These are phyloP conservation scores for Phtheirospermum japonicum DNA, from an alignment of 257 asterid genomes.

Conservation along the genomic window DNA sequence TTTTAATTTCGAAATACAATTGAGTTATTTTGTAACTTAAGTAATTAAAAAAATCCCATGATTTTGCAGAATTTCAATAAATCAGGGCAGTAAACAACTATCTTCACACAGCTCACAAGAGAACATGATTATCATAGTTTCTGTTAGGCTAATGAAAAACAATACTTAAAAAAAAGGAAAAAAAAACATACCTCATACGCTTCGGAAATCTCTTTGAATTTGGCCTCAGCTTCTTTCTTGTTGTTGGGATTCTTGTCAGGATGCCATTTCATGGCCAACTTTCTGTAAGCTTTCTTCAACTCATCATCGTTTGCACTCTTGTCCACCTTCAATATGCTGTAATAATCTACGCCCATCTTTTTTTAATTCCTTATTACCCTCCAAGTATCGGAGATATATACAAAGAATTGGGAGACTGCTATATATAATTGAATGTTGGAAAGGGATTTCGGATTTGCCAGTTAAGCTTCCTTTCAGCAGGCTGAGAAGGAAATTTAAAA, in stretches of 20 bases:
- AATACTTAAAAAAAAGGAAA: no score
- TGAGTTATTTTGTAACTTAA: no score
- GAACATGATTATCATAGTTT: no score
- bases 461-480: not conserved
- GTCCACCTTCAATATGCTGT: conserved; percentile 25
- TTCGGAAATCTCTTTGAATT: conserved; percentile 66
- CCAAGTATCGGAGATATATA: no score
- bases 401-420: no score
- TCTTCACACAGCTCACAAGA: no score
- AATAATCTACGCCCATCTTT: conserved; percentile 28
- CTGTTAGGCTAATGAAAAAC: no score
- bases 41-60: no score
- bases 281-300: conserved; percentile 65
- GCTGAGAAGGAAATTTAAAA: not conserved
- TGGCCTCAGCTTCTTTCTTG: conserved; percentile 69
- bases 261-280: conserved; percentile 72
- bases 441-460: not conserved
- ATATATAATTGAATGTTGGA: not conserved
- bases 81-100: no score
- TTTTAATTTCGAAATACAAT: no score
- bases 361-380: not conserved
- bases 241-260: conserved; percentile 67
- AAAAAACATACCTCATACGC: conserved; percentile 79
- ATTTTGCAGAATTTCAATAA: no score
- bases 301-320: conserved; percentile 41